Percentiles rank a stretch among this genome's conserved stretches.
Conservation (phyloP, 768 basidiomycete genomes). For the Mycena crocata region DNA sequence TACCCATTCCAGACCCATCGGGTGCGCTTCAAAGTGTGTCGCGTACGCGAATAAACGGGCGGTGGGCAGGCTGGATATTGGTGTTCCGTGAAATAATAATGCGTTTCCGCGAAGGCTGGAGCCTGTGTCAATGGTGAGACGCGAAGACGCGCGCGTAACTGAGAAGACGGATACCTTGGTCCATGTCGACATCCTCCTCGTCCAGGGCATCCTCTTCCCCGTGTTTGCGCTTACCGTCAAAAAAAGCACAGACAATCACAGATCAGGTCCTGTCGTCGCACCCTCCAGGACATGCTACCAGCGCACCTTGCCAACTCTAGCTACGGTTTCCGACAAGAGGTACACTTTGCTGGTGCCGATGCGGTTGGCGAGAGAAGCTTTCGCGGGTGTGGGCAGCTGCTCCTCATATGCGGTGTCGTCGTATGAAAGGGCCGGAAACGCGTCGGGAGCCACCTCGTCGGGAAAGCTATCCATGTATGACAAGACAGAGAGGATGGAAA, state of each 20-base stretch:
- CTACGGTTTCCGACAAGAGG: slow-evolving; percentile 74
- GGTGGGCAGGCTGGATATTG: slow-evolving; percentile 82
- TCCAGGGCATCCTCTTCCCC: slow-evolving; percentile 44
- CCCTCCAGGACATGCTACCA: slow-evolving; percentile 53
- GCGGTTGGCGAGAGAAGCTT: slow-evolving; percentile 67
- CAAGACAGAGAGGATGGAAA: slow-evolving; percentile 2
- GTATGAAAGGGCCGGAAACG: slow-evolving; percentile 56
- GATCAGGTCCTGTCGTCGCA: slow-evolving; percentile 58
- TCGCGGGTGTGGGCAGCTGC: slow-evolving; percentile 55
- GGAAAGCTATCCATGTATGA: slow-evolving; percentile 62
- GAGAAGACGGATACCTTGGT: slow-evolving; percentile 43
- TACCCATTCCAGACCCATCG: slow-evolving; percentile 84
- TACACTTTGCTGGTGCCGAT: slow-evolving; percentile 84
- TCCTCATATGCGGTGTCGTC: slow-evolving; percentile 71
- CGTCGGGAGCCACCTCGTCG: slow-evolving; percentile 48
- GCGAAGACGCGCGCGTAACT: not conserved
- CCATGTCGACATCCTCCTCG: slow-evolving; percentile 51
- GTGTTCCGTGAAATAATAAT: slow-evolving; percentile 75
- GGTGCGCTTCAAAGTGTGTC: slow-evolving; percentile 79
- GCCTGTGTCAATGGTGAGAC: slow-evolving; percentile 47
- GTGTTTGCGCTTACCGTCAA: slow-evolving; percentile 60
- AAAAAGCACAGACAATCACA: slow-evolving; percentile 45
- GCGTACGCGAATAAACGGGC: slow-evolving; percentile 84
- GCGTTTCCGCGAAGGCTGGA: slow-evolving; percentile 69
- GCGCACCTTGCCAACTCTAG: slow-evolving; percentile 80